Evolutionary conservation across 176 grass and related monocot species (phyloP), one percentile per base, ranked within the genome.

Genomic region (Secale cereale): DNA sequence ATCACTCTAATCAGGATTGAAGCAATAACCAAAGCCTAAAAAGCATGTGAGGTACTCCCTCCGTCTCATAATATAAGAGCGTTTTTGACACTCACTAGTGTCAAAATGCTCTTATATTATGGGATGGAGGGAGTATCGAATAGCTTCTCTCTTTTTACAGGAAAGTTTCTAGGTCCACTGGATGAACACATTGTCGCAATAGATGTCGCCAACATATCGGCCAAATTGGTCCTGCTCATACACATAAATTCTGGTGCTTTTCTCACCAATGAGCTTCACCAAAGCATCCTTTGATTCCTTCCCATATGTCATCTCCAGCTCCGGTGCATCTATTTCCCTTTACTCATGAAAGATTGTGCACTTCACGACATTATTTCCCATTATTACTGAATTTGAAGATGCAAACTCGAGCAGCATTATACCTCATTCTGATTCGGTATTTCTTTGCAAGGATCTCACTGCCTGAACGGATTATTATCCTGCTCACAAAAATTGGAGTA

Each of bases 351-450:
- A 87, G 5, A 64, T 37, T 25, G 17, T 80, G 25, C 19, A 59
- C 40, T 41, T 80, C 33, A 56, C 6, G 33, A 32, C 68, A 54
- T n/a, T 56, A 41, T 22, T 67, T 32, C 33, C 9, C 5, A 1
- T 27, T 65, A 50, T 32, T 43, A 45, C 8, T 78, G 7, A 62
- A 40, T 25, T 0, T 50, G 28, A 59, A 88, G 37, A 20, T 77
- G 19, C 65, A 81, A 19, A 76, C 10, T 62, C 19, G 7, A 43
- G 6, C 10, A 65, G 59, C 17, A 8, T 8, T 19, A 46, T 90
- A 92, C 92, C 88, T 91, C 78, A 97, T 78, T 81, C 92, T 88
- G 48, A 97, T 89, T 65, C 86, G 80, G 33, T 94, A 94, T 81
- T 92, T 88, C 28, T 32, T 81, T 30, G 80, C 86, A 17, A 94